Conservation (phyloP, 495 filamentous ascomycete genomes). For the Cudoniella acicularis region DNA sequence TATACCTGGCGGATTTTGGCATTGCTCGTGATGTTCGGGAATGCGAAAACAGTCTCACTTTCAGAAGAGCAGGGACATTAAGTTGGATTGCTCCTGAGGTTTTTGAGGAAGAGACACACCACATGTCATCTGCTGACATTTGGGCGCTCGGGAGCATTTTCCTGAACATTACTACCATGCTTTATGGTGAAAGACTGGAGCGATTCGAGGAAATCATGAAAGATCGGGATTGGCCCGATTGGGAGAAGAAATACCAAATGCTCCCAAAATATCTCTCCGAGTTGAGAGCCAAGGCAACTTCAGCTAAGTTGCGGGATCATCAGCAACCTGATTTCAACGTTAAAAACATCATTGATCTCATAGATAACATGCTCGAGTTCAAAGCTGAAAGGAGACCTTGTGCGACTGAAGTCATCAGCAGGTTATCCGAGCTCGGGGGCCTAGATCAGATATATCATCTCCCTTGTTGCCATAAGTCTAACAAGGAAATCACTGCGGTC, state of each 20-base stretch:
- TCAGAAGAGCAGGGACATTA: conserved; percentile 15
- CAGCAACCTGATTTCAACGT: conserved; percentile 31
- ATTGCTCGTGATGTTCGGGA: conserved; percentile 30
- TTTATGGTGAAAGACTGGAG: conserved; percentile 34
- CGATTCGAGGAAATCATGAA: conserved; percentile 34
- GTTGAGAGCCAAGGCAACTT: conserved; percentile 24
- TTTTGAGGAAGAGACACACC: conserved; percentile 17
- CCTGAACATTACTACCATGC: conserved; percentile 39
- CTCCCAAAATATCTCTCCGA: conserved; percentile 26
- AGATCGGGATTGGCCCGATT: conserved; percentile 23
- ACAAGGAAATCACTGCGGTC: conserved; percentile 23
- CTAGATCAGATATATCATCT: conserved; percentile 41
- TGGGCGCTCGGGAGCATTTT: conserved; percentile 42
- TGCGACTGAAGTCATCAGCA: conserved; percentile 29
- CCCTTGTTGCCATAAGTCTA: conserved; percentile 32
- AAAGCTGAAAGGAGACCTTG: conserved; percentile 26
- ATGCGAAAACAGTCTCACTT: conserved; percentile 23
- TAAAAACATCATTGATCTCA: conserved; percentile 32
- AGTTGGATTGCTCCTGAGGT: conserved; percentile 31
- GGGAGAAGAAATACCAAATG: conserved; percentile 24
- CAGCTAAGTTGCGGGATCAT: conserved; percentile 27
- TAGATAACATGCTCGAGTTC: conserved; percentile 31
- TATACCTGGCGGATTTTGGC: conserved; percentile 42
- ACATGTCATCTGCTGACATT: conserved; percentile 33
- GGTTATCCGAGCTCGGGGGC: conserved; percentile 36